A percentile compares a stretch with the other conserved stretches of the same genome.
These are phyloP conservation scores for Pyrrhoderma lamaoense DNA, from an alignment of 1,284 basidiomycete genomes.

Conservation along the genomic window DNA sequence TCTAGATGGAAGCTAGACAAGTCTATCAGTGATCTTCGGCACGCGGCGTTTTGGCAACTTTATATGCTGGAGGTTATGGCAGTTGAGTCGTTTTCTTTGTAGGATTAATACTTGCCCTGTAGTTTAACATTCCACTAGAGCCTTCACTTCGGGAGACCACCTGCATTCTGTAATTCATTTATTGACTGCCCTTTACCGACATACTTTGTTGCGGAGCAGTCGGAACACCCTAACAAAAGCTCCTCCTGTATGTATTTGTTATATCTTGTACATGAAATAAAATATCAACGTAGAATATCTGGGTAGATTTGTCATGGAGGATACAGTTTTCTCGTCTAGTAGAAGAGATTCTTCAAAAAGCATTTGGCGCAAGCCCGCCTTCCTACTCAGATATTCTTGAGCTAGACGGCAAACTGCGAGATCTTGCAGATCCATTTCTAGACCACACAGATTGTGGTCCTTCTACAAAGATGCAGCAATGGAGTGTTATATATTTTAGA, in stretches of 20 bases:
- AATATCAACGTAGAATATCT: background rate
- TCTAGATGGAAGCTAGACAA: constrained; percentile 49
- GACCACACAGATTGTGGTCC: constrained; percentile 28
- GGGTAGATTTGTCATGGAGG: constrained; percentile 49
- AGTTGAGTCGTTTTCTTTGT: constrained; percentile 30
- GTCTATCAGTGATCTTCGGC: constrained; percentile 39
- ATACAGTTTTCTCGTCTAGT: constrained; percentile 47
- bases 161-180: constrained; percentile 45
- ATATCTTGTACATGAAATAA: background rate
- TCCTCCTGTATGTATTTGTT: background rate
- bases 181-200: constrained; percentile 50
- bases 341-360: constrained; percentile 42
- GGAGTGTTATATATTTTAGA: constrained; percentile 43
- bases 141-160: constrained; percentile 54
- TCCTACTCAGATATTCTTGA: constrained; percentile 40
- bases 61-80: constrained; percentile 51
- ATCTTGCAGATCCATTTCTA: constrained; percentile 49
- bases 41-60: constrained; percentile 58
- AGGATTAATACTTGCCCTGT: background rate
- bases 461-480: constrained; percentile 35
- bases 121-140: constrained; percentile 34
- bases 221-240: constrained; percentile 22
- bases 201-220: constrained; percentile 34
- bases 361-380: constrained; percentile 48
- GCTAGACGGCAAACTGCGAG: constrained; percentile 43